A percentile compares a stretch with the other conserved stretches of the same genome.
Evolutionary conservation across 176 grass and related monocot species (phyloP).

Genomic region (Triticum monococcum): DNA sequence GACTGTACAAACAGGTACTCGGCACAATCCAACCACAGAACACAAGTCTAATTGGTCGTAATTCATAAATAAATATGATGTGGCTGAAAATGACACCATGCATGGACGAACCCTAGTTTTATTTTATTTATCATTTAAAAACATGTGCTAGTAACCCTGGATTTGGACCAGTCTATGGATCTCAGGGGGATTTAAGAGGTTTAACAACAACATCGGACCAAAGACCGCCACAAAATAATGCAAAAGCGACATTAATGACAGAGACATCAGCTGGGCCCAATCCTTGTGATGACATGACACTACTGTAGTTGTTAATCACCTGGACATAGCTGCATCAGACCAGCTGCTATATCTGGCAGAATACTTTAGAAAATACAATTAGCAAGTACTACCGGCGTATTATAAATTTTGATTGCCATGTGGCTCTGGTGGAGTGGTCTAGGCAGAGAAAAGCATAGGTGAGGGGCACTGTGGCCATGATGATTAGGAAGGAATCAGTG

Average conservation of each 20-base stretch:
- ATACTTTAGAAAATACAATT: background rate
- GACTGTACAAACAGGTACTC: background rate
- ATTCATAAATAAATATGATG: background rate
- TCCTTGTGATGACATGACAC: background rate
- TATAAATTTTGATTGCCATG: too few relatives aligned
- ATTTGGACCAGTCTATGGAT: background rate
- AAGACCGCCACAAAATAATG: background rate
- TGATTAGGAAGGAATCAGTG: constrained; percentile 66
- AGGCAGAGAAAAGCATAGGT: background rate
- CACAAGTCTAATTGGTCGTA: background rate
- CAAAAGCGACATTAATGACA: background rate
- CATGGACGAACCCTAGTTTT: background rate
- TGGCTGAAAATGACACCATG: background rate
- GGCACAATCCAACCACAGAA: background rate
- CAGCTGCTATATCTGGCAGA: background rate
- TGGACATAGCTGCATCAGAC: constrained; percentile 23
- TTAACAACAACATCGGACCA: constrained; percentile 1
- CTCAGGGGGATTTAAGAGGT: background rate
- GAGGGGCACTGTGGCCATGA: constrained; percentile 38
- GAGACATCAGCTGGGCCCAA: background rate
- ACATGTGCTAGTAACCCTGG: background rate
- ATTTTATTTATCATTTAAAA: background rate
- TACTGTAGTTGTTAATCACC: constrained; percentile 26
- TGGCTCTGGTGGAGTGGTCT: constrained; percentile 25
- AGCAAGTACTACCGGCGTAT: background rate